phyloP scores from a whole-genome alignment of 352 stramenopile species.

The Phytophthora citricola region DNA sequence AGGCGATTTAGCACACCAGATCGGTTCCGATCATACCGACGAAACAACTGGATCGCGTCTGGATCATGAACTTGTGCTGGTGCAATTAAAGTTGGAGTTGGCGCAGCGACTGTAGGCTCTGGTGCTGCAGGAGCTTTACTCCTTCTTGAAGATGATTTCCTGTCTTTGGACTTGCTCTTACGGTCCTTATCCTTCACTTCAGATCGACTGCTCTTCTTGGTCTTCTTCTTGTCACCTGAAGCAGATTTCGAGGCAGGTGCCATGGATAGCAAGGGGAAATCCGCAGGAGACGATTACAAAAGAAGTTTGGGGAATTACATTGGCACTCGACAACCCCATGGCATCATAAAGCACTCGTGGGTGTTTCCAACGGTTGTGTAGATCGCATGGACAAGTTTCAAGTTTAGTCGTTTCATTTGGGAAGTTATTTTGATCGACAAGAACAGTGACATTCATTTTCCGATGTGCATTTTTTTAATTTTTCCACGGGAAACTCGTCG shows the following conservation, averaged over 20 bases:
- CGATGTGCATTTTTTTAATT: no score
- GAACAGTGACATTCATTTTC: no score
- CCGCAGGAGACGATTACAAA: not conserved
- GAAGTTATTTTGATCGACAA: no score
- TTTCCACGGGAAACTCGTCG: no score
- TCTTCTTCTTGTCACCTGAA: slow-evolving; percentile 30
- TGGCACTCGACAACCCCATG: not conserved
- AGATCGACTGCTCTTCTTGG: slow-evolving; percentile 33
- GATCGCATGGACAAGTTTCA: no score
- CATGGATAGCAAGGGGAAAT: slow-evolving; percentile 9
- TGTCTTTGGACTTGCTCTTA: slow-evolving; percentile 40
- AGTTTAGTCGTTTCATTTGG: no score
- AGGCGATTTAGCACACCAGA: slow-evolving; percentile 56
- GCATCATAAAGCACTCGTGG: not conserved
- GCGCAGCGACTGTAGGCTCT: not conserved
- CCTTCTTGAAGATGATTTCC: slow-evolving; percentile 23
- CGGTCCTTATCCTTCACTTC: slow-evolving; percentile 28
- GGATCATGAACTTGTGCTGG: slow-evolving; percentile 38
- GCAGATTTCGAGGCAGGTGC: slow-evolving; percentile 21
- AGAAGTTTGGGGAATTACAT: slow-evolving; percentile 4
- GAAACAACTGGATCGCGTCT: slow-evolving; percentile 84
- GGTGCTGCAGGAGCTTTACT: slow-evolving; percentile 3
- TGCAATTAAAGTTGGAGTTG: not conserved
- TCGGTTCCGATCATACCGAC: slow-evolving; percentile 72
- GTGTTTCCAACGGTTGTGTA: not conserved